Evolutionary conservation across 345 rosid species (phyloP).

Genomic region (Firmiana major): DNA sequence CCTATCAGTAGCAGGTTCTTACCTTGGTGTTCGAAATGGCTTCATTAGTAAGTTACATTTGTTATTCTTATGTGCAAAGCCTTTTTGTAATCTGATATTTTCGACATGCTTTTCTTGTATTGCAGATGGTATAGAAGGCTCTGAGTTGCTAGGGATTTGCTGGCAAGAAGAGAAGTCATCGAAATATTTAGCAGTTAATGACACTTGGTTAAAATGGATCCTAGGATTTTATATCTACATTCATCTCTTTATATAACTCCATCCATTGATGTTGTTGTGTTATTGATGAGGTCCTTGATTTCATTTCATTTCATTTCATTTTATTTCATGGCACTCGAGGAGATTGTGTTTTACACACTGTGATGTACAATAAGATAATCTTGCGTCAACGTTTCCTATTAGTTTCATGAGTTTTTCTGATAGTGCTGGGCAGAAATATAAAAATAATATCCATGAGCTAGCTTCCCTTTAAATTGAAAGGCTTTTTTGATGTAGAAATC

Average conservation of each 20-base stretch:
- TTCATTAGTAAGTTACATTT: not conserved
- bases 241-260: not conserved
- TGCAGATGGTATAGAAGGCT: not conserved
- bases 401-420: not conserved
- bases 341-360: not conserved
- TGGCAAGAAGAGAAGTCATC: not conserved
- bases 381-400: not conserved
- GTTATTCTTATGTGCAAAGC: not conserved
- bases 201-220: constrained; percentile 1
- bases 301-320: not conserved
- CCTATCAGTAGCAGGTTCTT: constrained; percentile 23
- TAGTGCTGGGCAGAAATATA: not conserved
- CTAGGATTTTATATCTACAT: not conserved
- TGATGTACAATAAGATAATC: not conserved
- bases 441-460: not conserved
- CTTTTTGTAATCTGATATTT: not conserved
- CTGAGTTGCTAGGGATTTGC: not conserved
- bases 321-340: not conserved
- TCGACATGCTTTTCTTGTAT: not conserved
- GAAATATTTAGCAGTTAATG: not conserved
- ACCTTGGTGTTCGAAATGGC: not conserved
- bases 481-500: not conserved
- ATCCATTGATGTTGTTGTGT: constrained; percentile 8
- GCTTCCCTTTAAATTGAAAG: not conserved
- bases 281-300: constrained; percentile 3